A percentile compares a stretch with the other conserved stretches of the same genome.
phyloP scores from a whole-genome alignment of 768 basidiomycete species.

The Paxillus involutus region DNA sequence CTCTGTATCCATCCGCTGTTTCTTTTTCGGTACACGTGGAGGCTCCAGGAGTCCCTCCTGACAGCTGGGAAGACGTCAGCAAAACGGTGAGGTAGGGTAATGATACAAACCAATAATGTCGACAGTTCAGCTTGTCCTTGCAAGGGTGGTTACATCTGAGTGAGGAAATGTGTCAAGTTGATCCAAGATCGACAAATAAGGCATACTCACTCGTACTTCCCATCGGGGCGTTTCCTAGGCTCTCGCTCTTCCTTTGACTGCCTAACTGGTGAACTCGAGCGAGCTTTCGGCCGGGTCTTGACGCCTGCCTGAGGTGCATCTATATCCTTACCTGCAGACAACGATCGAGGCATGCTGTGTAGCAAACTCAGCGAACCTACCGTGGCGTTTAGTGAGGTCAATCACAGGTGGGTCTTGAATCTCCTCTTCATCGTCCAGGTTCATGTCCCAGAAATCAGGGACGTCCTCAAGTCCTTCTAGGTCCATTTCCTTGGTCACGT shows the following conservation, averaged over 20 bases:
- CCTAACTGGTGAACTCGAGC: not conserved
- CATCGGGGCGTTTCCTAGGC: conserved; percentile 54
- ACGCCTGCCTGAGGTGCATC: not conserved
- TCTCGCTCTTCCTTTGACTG: conserved; percentile 5
- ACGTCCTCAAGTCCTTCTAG: conserved; percentile 66
- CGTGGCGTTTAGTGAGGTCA: conserved; percentile 34
- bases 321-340: conserved; percentile 1
- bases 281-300: not conserved
- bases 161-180: not conserved
- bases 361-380: conserved; percentile 12
- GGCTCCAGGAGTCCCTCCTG: conserved; percentile 65
- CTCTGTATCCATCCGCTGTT: conserved; percentile 20
- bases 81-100: not conserved
- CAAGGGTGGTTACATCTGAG: conserved; percentile 77
- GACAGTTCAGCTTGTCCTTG: conserved; percentile 73
- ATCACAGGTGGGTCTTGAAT: conserved; percentile 19
- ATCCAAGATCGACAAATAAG: not conserved
- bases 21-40: conserved; percentile 38
- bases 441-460: conserved; percentile 64
- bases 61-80: conserved; percentile 50
- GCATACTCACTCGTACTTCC: conserved; percentile 55
- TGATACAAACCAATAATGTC: conserved; percentile 67
- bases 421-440: conserved; percentile 31
- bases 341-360: not conserved
- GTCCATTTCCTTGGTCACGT: conserved; percentile 55